Evolutionary conservation across 2,329 filamentous ascomycete species (phyloP).

Genomic region (Monosporascus cannonballus): DNA sequence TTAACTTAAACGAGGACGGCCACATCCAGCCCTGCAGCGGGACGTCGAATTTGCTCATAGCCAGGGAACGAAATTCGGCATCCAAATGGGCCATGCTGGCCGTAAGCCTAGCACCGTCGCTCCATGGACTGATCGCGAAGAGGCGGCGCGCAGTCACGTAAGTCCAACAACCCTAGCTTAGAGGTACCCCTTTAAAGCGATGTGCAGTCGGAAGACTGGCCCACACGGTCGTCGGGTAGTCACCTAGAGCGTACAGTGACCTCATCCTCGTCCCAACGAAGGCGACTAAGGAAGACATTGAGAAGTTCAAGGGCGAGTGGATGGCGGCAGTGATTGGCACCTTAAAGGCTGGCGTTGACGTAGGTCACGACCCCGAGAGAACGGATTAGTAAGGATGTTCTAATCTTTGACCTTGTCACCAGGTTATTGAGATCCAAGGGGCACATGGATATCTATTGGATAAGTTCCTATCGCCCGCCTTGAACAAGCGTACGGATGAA

Average conservation of each 20-base stretch:
- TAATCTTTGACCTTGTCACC: conserved; percentile 21
- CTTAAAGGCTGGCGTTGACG: conserved; percentile 26
- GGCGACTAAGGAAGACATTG: conserved; percentile 27
- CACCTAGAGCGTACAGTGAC: conserved; percentile 19
- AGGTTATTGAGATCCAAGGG: conserved; percentile 31
- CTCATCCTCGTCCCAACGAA: conserved; percentile 18
- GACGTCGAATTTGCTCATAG: conserved; percentile 24
- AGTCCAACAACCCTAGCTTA: not conserved
- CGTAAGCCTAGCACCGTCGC: conserved; percentile 22
- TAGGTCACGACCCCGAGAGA: conserved; percentile 5
- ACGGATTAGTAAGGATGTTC: too few species aligned
- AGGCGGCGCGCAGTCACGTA: conserved; percentile 10
- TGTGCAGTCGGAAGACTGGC: conserved; percentile 23
- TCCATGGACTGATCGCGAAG: conserved; percentile 16
- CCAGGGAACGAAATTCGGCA: conserved; percentile 22
- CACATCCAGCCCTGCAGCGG: conserved; percentile 26
- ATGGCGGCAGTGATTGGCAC: conserved; percentile 26
- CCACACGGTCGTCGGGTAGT: conserved; percentile 21
- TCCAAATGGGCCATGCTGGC: conserved; percentile 26
- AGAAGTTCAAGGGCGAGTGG: conserved; percentile 26
- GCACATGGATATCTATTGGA: conserved; percentile 43
- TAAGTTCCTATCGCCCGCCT: conserved; percentile 36
- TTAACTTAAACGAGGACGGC: conserved; percentile 20
- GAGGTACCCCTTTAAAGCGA: not conserved
- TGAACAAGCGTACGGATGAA: conserved; percentile 39